phyloP scores from a whole-genome alignment of 805 yeast genomes.

The Lachancea kluyveri region DNA sequence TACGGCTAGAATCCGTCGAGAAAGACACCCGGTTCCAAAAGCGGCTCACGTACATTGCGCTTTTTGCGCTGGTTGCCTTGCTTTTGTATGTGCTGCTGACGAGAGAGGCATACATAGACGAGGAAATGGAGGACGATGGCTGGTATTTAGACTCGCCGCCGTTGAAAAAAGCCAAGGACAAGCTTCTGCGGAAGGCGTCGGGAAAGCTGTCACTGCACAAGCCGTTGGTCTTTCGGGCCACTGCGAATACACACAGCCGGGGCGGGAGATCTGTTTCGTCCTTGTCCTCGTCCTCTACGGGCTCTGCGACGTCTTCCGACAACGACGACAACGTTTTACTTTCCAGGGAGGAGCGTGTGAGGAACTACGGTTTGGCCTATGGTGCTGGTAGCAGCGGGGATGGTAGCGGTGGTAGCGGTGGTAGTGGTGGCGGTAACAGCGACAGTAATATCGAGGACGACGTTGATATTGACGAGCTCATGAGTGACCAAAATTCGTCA shows the following conservation, averaged over 20 bases:
- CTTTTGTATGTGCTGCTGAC: conserved; percentile 13
- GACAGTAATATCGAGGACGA: conserved; percentile 1
- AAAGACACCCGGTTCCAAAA: conserved; percentile 19
- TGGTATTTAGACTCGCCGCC: conserved; percentile 12
- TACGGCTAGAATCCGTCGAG: conserved; percentile 16
- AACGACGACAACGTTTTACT: not conserved
- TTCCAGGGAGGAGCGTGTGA: not conserved
- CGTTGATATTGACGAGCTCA: conserved; percentile 2
- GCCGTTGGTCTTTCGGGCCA: conserved; percentile 5
- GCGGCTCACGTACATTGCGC: conserved; percentile 13
- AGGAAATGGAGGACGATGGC: conserved; percentile 10
- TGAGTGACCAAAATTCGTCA: no score
- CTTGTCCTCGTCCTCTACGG: conserved; percentile 9
- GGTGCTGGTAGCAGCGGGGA: no score
- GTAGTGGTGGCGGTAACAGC: not conserved
- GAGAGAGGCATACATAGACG: conserved; percentile 11
- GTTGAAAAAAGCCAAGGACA: conserved; percentile 8
- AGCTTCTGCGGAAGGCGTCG: conserved; percentile 3
- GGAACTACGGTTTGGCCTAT: conserved; percentile 2
- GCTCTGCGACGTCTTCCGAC: conserved; percentile 5
- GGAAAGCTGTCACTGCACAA: not conserved
- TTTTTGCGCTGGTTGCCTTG: conserved; percentile 10
- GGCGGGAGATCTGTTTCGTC: conserved; percentile 7
- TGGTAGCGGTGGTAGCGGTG: no score
- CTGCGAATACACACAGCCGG: not conserved